These are phyloP conservation scores for Phalaenopsis equestris DNA, from an alignment of 106 monocot genomes.

Conservation along the genomic window DNA sequence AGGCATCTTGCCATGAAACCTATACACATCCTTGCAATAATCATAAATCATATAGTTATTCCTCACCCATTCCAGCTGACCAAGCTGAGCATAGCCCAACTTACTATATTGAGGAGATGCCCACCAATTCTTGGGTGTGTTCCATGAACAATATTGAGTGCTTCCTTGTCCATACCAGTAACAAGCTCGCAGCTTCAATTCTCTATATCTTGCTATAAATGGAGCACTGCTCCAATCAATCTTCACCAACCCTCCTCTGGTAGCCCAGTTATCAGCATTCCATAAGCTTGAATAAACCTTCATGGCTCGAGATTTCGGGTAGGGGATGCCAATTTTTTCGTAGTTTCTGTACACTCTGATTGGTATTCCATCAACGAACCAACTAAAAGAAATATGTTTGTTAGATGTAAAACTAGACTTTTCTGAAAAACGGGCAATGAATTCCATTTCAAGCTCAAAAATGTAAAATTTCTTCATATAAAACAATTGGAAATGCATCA, in stretches of 20 bases:
- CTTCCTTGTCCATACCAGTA: slow-evolving; percentile 15
- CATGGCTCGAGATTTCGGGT: slow-evolving; percentile 54
- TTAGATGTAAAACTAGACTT: no score
- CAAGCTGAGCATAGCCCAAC: slow-evolving; percentile 14
- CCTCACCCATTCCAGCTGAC: slow-evolving; percentile 21
- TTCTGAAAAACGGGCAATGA: no score
- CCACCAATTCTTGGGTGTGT: slow-evolving; percentile 13
- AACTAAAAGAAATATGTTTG: slow-evolving; percentile 20
- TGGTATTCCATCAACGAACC: slow-evolving; percentile 45
- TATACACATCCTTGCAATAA: slow-evolving; percentile 21
- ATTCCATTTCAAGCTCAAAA: not conserved
- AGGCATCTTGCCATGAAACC: slow-evolving; percentile 16
- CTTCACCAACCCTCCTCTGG: slow-evolving; percentile 50
- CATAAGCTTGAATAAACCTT: slow-evolving; percentile 62
- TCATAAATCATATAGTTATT: slow-evolving; percentile 22
- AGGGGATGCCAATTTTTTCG: slow-evolving; percentile 38
- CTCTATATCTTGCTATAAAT: slow-evolving; percentile 47
- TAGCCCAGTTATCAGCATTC: slow-evolving; percentile 80
- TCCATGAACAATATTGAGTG: not conserved
- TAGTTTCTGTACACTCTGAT: slow-evolving; percentile 59
- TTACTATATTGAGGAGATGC: not conserved
- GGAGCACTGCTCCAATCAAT: slow-evolving; percentile 65
- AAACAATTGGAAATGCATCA: not conserved
- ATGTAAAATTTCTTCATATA: not conserved
- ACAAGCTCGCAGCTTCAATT: slow-evolving; percentile 39